Base-by-base conservation (phyloP, 2,329 filamentous ascomycete genomes). In the Sporothrix schenckii region DNA sequence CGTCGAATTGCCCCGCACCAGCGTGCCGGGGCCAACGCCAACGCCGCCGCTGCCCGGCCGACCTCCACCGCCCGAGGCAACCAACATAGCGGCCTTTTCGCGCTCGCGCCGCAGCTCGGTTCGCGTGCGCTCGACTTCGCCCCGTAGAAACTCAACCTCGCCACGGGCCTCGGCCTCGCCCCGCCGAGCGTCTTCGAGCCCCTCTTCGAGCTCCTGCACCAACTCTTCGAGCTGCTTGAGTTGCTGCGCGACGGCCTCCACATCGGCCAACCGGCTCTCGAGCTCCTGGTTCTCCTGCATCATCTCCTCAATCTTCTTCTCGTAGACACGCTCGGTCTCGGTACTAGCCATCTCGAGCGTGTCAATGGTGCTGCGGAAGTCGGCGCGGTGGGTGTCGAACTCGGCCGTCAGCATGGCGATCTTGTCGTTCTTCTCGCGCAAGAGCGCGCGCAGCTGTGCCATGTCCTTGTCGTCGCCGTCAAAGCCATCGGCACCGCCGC, bases 361-460 rank as follows among this genome's bases (percentile, higher is more conserved):
- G 80, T 99, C 95, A 72, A 99, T 95, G 21, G 95, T 99, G 79
- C 92, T 97, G 74, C 95, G 86, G 81, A 99, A 99, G 79, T 99
- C 95, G 21, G 95, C 94, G 71, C 95, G 88, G 78, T 99, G 94
- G 11, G 91, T 89, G 77, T 99, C 95, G 76, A 99, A 99, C 78
- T 99, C 95, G 10, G 92, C 88, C 0, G 94, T 98, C 75, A 99
- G 86, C 84, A 94, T 90, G 34, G 91, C 89, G 74, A 99, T 97
- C 83, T 94, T 97, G 71, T 99, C 95, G 76, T 97, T 97, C 85
- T 97, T 97, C 81, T 99, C 95, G 30, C 92, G 87, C 69, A 99
- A 81, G 75, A 97, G 81, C n/a, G 90, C 87, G 69, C 94, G 89
- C 70, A 99, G 84, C 77, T 96, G 91, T 5, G 86, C 79, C 2